Base-by-base conservation (phyloP, 768 basidiomycete species). In the Amanita rimosa region DNA sequence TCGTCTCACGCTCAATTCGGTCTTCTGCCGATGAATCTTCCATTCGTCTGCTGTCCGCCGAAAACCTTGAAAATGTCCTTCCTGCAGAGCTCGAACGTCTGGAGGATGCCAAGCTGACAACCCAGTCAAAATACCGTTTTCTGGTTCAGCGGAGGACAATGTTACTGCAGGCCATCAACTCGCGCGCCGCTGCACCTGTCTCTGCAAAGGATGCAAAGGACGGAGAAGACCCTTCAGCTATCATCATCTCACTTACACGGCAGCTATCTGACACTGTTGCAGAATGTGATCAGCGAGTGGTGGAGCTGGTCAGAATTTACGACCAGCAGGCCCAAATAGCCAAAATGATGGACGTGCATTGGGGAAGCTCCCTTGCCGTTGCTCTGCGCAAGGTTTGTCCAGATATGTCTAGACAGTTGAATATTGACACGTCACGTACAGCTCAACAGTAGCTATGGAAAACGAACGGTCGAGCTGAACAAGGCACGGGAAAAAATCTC, bases 341-440 rank as follows among this genome's bases (percentile, higher is more conserved):
- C 11, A 67, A 69, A 34, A 54, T 86, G 35, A 68, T 78, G 8
- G 81, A 87, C 49, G 64, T 71, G 33, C 88, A 90, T 62, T 78
- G 75, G 65, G 72, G 83, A 1, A 85, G 83, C n/a, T 84, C 87
- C 14, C 72, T 90, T 9, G 78, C 81, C 0, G 75, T 91, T 54
- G 86, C 83, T 1, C 60, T 91, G 44, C 75, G 86, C 9, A 91
- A 91, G 66, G 75, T 75, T 48, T 16, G 62, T 54, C 33, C 1
- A 21, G n/a, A 27, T 19, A 19, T 26, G 26, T 11, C 31, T 7
- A 31, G 22, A 21, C 2, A 13, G 10, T 21, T 37, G 17, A 50
- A 4, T 4, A 40, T 35, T 51, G 9, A 27, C 19, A 1, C 31
- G 8, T 19, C 24, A 22, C 21, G 35, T 53, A n/a, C n/a, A 75